phyloP scores from a whole-genome alignment of 257 asterid species.

The Datura wrightii region DNA sequence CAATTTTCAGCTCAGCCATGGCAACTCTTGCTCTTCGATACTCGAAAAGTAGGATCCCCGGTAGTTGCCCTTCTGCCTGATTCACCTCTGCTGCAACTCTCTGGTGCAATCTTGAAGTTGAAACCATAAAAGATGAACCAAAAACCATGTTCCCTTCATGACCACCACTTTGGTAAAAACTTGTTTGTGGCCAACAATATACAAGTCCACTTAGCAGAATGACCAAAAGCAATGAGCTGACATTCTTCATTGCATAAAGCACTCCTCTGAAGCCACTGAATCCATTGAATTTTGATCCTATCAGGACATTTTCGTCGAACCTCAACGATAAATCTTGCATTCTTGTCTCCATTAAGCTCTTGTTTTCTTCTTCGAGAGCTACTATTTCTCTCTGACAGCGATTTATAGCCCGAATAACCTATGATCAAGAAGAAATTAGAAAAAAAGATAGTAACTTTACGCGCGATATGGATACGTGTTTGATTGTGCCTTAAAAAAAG shows the following conservation, averaged over 20 bases:
- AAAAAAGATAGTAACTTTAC: not conserved
- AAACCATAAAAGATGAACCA: constrained; percentile 50
- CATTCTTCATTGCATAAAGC: constrained; percentile 72
- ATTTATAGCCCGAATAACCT: constrained; percentile 67
- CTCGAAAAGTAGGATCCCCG: constrained; percentile 67
- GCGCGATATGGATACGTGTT: not conserved
- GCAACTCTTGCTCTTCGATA: constrained; percentile 50
- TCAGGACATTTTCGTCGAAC: constrained; percentile 52
- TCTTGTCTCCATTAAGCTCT: constrained; percentile 61
- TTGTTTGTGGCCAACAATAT: constrained; percentile 68
- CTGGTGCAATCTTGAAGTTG: constrained; percentile 65
- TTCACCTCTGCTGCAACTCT: constrained; percentile 51
- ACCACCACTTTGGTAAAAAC: constrained; percentile 44
- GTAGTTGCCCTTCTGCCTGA: constrained; percentile 44
- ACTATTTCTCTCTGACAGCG: constrained; percentile 66
- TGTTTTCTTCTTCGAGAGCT: constrained; percentile 69
- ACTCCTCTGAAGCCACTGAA: constrained; percentile 79
- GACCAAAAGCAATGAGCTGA: constrained; percentile 62
- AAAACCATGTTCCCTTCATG: constrained; percentile 46
- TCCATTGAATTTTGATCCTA: constrained; percentile 65
- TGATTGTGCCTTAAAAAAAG: no score
- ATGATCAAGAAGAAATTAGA: constrained; percentile 8
- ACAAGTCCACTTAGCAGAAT: constrained; percentile 73
- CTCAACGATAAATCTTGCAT: constrained; percentile 52
- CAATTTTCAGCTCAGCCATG: constrained; percentile 60